Conservation (phyloP, 192 early-diverging fungal species). For the Geosiphon pyriformis region DNA sequence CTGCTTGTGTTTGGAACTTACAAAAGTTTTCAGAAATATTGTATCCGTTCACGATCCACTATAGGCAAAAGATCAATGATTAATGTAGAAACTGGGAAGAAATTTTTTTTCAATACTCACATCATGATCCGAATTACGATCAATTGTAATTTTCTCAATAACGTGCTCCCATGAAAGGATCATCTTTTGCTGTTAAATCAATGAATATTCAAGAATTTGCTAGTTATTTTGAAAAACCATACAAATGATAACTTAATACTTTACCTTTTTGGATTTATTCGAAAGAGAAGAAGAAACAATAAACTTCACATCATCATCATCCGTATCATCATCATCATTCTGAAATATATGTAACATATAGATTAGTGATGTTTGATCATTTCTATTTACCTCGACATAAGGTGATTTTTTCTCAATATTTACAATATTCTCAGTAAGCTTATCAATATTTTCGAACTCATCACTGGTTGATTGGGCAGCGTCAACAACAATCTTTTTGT, state of each 20-base stretch:
- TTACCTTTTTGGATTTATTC: slow-evolving; percentile 13
- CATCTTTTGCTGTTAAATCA: slow-evolving; percentile 4
- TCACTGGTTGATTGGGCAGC: slow-evolving; percentile 16
- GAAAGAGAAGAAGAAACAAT: slow-evolving; percentile 9
- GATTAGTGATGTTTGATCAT: slow-evolving; percentile 1
- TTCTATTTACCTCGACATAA: slow-evolving; percentile 1
- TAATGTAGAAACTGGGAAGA: background rate
- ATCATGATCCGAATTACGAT: slow-evolving; percentile 10
- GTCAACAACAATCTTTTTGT: slow-evolving; percentile 1
- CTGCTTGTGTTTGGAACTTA: slow-evolving; percentile 9
- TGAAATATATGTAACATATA: slow-evolving; percentile 7
- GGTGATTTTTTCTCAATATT: slow-evolving; percentile 4
- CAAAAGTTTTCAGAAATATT: background rate
- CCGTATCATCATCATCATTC: background rate
- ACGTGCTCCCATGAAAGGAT: slow-evolving; percentile 13
- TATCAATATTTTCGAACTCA: slow-evolving; percentile 11
- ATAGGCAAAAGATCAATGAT: slow-evolving; percentile 10
- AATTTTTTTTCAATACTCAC: slow-evolving; percentile 14
- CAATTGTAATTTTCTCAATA: slow-evolving; percentile 5
- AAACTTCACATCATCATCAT: slow-evolving; percentile 6
- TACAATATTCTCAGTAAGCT: slow-evolving; percentile 1
- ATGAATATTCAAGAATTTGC: slow-evolving; percentile 12
- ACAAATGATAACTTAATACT: slow-evolving; percentile 14
- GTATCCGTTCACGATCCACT: slow-evolving; percentile 6
- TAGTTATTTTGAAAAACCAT: slow-evolving; percentile 15